These are phyloP conservation scores for Obba rivulosa DNA, from an alignment of 768 basidiomycete species.

Conservation along the genomic window DNA sequence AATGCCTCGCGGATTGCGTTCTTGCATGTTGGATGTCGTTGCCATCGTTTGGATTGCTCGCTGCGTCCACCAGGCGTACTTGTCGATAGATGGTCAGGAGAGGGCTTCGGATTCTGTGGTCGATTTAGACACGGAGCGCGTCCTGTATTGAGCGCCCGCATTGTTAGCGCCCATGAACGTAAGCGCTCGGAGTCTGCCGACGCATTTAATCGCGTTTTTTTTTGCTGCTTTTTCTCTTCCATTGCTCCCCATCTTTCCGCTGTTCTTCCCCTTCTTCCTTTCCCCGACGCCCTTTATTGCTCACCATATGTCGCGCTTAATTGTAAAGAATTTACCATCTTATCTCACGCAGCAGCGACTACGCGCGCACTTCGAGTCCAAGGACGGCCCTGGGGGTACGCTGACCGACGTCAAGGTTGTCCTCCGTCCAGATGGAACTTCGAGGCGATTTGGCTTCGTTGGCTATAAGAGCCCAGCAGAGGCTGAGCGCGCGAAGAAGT, in stretches of 20 bases:
- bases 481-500: constrained; percentile 68
- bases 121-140: too few species aligned
- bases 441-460: constrained; percentile 86
- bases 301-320: constrained; percentile 67
- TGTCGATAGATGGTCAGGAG: background rate
- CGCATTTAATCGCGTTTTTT: too few species aligned
- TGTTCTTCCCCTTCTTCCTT: background rate
- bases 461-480: constrained; percentile 82
- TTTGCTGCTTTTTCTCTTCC: too few species aligned
- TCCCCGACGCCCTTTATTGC: background rate
- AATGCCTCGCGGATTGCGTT: constrained; percentile 87
- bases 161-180: background rate
- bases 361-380: constrained; percentile 61
- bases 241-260: background rate
- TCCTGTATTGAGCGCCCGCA: too few species aligned
- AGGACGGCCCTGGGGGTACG: constrained; percentile 53
- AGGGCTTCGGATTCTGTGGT: background rate
- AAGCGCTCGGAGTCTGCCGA: too few species aligned
- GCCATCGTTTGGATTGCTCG: constrained; percentile 9
- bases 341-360: constrained; percentile 63
- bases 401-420: constrained; percentile 88
- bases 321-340: constrained; percentile 75
- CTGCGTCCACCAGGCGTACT: too few species aligned
- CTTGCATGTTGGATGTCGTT: constrained; percentile 10
- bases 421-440: constrained; percentile 68